Conservation (phyloP, 1,284 basidiomycete genomes). For the Mixia osmundae region DNA sequence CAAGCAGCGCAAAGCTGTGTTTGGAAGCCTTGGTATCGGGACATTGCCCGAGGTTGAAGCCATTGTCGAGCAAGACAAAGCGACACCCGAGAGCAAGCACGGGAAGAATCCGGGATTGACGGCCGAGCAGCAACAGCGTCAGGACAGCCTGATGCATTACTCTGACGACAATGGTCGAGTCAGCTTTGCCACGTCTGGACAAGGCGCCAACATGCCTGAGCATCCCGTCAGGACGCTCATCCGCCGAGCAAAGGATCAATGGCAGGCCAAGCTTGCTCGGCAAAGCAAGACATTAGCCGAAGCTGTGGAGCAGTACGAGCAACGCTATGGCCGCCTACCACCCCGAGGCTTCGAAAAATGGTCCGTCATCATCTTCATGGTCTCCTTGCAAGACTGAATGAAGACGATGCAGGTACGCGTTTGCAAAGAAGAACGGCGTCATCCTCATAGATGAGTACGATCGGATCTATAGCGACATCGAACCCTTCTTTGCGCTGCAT, state of each 20-base stretch:
- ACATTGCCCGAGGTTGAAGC: no score
- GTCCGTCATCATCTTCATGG: no score
- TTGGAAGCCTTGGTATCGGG: no score
- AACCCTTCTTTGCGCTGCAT: conserved; percentile 15
- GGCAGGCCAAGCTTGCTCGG: conserved; percentile 14
- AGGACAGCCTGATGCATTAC: no score
- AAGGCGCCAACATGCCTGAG: conserved; percentile 3
- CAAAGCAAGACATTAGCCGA: conserved; percentile 16
- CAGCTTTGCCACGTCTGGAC: no score
- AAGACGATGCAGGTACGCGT: conserved; percentile 11
- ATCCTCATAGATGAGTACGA: conserved; percentile 12
- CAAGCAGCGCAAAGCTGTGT: no score
- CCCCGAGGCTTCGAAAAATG: conserved; percentile 20
- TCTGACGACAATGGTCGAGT: no score
- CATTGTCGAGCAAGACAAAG: background rate
- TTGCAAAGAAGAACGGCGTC: conserved; percentile 10
- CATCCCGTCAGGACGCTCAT: conserved; percentile 18
- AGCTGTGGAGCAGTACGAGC: conserved; percentile 18
- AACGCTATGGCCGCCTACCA: conserved; percentile 15
- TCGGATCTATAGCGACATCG: conserved; percentile 13
- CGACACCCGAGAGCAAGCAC: no score
- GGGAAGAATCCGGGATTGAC: no score
- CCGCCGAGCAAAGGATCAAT: conserved; percentile 13
- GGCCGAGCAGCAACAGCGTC: no score
- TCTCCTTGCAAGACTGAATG: no score